Conservation (phyloP, 805 yeast species). For the Maudiozyma saulgeensis region DNA sequence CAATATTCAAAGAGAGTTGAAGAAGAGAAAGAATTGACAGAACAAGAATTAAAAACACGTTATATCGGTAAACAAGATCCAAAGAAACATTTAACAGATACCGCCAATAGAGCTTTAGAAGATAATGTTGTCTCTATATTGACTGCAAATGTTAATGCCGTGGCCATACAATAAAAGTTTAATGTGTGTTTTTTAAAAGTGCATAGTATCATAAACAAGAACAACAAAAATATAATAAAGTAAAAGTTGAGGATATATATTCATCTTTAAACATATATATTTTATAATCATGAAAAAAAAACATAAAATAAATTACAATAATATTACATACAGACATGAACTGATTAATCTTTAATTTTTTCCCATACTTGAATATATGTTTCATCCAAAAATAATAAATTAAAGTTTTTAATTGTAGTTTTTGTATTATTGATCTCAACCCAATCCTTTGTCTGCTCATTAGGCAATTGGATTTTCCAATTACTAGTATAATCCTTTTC, state of each 20-base stretch:
- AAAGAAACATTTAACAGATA: slow-evolving; percentile 87
- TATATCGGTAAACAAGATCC: slow-evolving; percentile 99
- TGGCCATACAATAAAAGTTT: slow-evolving; percentile 69
- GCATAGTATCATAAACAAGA: background rate
- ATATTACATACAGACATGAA: background rate
- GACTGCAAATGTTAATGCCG: slow-evolving; percentile 82
- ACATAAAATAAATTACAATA: background rate
- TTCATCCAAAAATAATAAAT: slow-evolving; percentile 52
- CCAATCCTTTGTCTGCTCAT: slow-evolving; percentile 42
- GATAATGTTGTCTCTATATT: slow-evolving; percentile 81
- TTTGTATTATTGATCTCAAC: slow-evolving; percentile 44
- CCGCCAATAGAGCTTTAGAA: slow-evolving; percentile 78
- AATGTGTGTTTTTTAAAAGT: too few relatives aligned
- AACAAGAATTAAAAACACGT: slow-evolving; percentile 85
- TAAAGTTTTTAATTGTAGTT: slow-evolving; percentile 40
- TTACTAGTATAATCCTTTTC: slow-evolving; percentile 27
- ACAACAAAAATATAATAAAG: background rate
- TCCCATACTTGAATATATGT: slow-evolving; percentile 65
- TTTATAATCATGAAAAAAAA: background rate
- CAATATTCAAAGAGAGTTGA: slow-evolving; percentile 81
- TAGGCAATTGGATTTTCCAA: slow-evolving; percentile 44
- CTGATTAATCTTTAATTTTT: slow-evolving; percentile 1
- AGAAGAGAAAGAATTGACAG: slow-evolving; percentile 82
- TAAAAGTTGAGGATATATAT: slow-evolving; percentile 42
- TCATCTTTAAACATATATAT: slow-evolving; percentile 1